phyloP scores from a whole-genome alignment of 2,329 filamentous ascomycete species.

The Cladophialophora psammophila region DNA sequence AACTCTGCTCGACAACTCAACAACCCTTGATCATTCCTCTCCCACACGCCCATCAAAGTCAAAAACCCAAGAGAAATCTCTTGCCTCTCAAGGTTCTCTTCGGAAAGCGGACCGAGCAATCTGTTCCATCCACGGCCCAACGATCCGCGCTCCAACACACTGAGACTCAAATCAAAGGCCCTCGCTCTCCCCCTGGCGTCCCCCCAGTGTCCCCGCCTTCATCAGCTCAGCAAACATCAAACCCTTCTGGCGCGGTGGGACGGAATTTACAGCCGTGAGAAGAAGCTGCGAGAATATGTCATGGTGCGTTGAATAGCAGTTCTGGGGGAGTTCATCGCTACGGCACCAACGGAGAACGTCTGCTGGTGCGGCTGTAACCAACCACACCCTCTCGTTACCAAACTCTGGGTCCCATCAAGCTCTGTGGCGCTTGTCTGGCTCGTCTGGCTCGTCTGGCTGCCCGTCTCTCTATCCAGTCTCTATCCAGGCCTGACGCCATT shows the following conservation, averaged over 20 bases:
- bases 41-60: not conserved
- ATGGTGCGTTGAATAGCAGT: constrained; percentile 13
- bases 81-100: not conserved
- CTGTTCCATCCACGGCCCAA: not conserved
- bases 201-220: not conserved
- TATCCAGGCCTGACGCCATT: not conserved
- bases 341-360: not conserved
- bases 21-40: not conserved
- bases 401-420: constrained; percentile 14
- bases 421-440: constrained; percentile 19
- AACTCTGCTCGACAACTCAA: not conserved
- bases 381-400: constrained; percentile 4
- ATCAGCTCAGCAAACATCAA: not conserved
- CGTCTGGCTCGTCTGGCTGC: not conserved
- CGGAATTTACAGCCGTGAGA: not conserved
- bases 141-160: not conserved
- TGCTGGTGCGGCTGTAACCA: constrained; percentile 11
- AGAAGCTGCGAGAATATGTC: constrained; percentile 12
- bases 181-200: not conserved
- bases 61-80: not conserved
- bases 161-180: constrained; percentile 2
- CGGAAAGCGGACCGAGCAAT: not conserved
- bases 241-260: not conserved
- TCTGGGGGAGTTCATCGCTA: not conserved
- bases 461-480: constrained; percentile 5